A percentile compares a stretch with the other conserved stretches of the same genome.
Evolutionary conservation across 2,329 filamentous ascomycete genomes (phyloP).

Genomic region (Pseudogymnoascus sp.): DNA sequence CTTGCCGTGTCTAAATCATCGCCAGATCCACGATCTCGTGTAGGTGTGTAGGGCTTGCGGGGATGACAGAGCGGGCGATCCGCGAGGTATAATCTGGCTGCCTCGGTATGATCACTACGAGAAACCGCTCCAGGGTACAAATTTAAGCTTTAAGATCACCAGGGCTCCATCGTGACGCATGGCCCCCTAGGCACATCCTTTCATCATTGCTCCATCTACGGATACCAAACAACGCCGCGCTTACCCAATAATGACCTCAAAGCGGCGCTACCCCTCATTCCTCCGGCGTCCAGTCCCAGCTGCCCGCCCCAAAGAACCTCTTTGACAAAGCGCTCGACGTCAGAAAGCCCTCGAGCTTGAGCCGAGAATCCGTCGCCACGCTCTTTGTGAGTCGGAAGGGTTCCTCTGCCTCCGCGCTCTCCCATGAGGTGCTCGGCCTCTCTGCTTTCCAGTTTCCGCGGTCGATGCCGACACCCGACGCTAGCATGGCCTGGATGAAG

Average conservation of each 20-base stretch:
- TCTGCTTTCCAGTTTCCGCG: constrained; percentile 40
- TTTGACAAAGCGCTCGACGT: constrained; percentile 43
- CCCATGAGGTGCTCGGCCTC: constrained; percentile 36
- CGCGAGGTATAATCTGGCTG: background rate
- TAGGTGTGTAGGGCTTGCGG: background rate
- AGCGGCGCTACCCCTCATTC: background rate
- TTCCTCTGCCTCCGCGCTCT: constrained; percentile 15
- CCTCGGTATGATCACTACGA: background rate
- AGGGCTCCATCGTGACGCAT: background rate
- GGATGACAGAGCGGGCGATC: background rate
- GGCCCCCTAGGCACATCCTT: background rate
- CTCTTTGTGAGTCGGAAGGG: constrained; percentile 40
- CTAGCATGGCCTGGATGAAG: constrained; percentile 51
- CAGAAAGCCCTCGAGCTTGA: constrained; percentile 42
- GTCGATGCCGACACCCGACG: constrained; percentile 36
- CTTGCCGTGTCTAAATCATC: background rate
- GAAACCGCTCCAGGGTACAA: background rate
- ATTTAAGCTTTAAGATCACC: background rate
- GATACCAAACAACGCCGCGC: background rate
- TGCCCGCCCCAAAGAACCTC: constrained; percentile 46
- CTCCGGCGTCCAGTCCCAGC: constrained; percentile 48
- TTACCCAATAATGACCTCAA: background rate
- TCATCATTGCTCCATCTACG: background rate
- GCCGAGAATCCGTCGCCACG: constrained; percentile 41
- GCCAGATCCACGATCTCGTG: background rate